Evolutionary conservation across 148 eudicot genomes (phyloP).

Genomic region (Bassia scoparia): DNA sequence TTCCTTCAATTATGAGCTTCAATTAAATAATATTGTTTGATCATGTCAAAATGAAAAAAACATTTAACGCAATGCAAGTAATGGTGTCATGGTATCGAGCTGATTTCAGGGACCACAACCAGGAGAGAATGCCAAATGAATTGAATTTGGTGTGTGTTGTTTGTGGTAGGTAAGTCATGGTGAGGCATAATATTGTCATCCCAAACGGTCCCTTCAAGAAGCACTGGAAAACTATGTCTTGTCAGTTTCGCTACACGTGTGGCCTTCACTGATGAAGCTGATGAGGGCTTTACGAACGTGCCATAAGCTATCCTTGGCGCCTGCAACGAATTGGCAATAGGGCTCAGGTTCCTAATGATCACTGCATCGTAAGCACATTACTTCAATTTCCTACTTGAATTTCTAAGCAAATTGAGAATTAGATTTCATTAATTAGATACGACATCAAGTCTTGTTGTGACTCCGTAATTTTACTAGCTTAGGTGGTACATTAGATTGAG

Average conservation of each 20-base stretch:
- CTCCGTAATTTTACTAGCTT: too few relatives aligned
- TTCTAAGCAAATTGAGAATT: too few relatives aligned
- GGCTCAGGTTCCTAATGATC: slow-evolving; percentile 88
- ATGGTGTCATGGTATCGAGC: slow-evolving; percentile 2
- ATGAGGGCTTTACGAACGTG: slow-evolving; percentile 58
- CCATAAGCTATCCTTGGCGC: slow-evolving; percentile 86
- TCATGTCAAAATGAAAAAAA: slow-evolving; percentile 7
- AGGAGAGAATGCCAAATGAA: slow-evolving; percentile 35
- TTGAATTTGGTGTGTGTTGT: too few relatives aligned
- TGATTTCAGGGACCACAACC: slow-evolving; percentile 33
- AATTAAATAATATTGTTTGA: slow-evolving; percentile 10
- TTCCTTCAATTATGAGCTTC: neutral
- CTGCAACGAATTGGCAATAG: slow-evolving; percentile 67
- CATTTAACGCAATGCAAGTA: neutral
- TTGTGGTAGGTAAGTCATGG: too few relatives aligned
- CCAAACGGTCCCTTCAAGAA: too few relatives aligned
- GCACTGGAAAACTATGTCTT: slow-evolving; percentile 55
- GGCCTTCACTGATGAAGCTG: slow-evolving; percentile 68
- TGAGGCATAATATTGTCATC: too few relatives aligned
- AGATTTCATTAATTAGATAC: too few relatives aligned
- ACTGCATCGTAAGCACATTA: slow-evolving; percentile 66
- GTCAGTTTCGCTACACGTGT: slow-evolving; percentile 50
- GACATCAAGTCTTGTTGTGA: too few relatives aligned
- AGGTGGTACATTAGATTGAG: too few relatives aligned
- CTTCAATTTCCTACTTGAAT: neutral